Evolutionary conservation across 345 rosid genomes (phyloP), one percentile per base, ranked within the genome.

Genomic region (Euphorbia pulcherrima): DNA sequence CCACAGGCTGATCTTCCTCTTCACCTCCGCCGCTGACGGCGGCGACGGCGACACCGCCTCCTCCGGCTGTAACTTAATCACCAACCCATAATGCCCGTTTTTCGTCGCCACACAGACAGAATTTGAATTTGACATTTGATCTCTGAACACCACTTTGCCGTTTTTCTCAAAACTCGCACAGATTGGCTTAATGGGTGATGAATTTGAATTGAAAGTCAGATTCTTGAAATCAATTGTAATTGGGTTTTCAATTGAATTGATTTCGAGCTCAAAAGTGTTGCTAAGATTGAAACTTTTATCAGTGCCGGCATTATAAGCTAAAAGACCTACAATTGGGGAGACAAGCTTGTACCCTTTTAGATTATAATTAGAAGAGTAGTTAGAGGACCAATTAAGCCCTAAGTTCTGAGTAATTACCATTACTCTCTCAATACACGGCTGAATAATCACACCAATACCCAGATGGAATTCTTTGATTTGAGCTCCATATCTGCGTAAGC

Each of bases 11-110:
- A 81, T 85, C 77, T 75, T 83, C 80, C 70, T 77, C 74, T 69
- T 72, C 47, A 20, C 57, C 56, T 62, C 60, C 69, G 17, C 40
- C n/a, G 21, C 17, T 21, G 18, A 13, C 16, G 48, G 7, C 57
- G 57, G 24, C 17, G 5, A 27, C 23, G 72, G 37, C 0, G 66
- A 52, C 0, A 75, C 27, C 3, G 75, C 65, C 60, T n/a, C n/a
- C n/a, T n/a, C n/a, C 1, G 79, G 77, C 2, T 78, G 77, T 26
- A 75, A 75, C 70, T 70, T 78, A 1, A 84, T 68, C 67, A 91
- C 92, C 77, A 94, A 74, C 69, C 92, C 95, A 24, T 84, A 94
- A 82, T 91, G 99, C 21, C 96, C 97, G 27, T 87, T 87, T 52
- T 71, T 85, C 35, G 78, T 76, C 6, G 90, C 83, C 9, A 63